These are phyloP conservation scores for Wickerhamomyces mucosus DNA, from an alignment of 805 yeast genomes.

Conservation along the genomic window DNA sequence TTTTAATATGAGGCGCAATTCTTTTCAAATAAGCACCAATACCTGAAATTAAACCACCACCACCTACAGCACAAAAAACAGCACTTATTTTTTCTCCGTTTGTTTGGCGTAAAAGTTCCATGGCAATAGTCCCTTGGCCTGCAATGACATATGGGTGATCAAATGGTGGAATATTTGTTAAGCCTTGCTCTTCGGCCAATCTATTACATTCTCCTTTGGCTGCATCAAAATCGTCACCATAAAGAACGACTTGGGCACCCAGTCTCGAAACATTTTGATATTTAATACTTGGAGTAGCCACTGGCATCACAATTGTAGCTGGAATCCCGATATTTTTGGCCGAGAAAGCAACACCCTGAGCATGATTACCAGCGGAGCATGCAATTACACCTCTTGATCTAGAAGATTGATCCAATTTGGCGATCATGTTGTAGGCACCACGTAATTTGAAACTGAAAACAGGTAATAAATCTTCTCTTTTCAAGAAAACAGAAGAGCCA, in stretches of 20 bases:
- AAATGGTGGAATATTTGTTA: slow-evolving; percentile 94
- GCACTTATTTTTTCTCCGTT: slow-evolving; percentile 71
- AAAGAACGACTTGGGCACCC: slow-evolving; percentile 89
- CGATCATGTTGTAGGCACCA: slow-evolving; percentile 97
- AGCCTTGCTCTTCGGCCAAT: slow-evolving; percentile 55
- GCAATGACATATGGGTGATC: slow-evolving; percentile 98
- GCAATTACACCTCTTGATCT: slow-evolving; percentile 87
- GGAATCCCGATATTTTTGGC: slow-evolving; percentile 81
- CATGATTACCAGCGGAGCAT: slow-evolving; percentile 98
- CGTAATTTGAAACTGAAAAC: slow-evolving; percentile 94
- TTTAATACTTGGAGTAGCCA: slow-evolving; percentile 92
- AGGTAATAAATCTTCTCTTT: slow-evolving; percentile 89
- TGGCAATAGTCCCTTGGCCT: slow-evolving; percentile 96
- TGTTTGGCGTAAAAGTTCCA: slow-evolving; percentile 85
- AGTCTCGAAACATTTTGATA: slow-evolving; percentile 83
- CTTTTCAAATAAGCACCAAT: slow-evolving; percentile 83
- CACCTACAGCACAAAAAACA: slow-evolving; percentile 90
- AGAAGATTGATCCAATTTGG: slow-evolving; percentile 54
- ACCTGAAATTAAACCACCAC: slow-evolving; percentile 95
- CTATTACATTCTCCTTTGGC: slow-evolving; percentile 87
- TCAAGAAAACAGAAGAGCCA: slow-evolving; percentile 69
- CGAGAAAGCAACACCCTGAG: slow-evolving; percentile 96
- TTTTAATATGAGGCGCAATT: slow-evolving; percentile 93
- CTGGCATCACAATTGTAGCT: slow-evolving; percentile 97
- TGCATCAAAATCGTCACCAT: slow-evolving; percentile 92